phyloP scores from a whole-genome alignment of 306 rosid genomes.

The Sphenostylis stenocarpa region DNA sequence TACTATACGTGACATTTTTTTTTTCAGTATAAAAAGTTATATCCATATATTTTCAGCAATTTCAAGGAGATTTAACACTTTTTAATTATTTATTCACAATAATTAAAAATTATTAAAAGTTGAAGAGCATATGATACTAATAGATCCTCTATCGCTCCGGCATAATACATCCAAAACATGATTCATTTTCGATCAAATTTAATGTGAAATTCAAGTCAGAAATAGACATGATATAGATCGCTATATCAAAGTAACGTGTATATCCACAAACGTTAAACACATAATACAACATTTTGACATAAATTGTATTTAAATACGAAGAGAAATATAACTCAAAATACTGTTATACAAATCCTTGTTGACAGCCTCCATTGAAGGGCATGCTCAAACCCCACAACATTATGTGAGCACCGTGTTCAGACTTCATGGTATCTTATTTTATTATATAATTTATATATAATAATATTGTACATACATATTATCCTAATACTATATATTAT shows the following conservation, averaged over 20 bases:
- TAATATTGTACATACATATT: slow-evolving; percentile 3
- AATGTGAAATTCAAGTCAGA: background rate
- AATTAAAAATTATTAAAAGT: no score
- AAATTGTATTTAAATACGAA: background rate
- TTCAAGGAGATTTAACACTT: no score
- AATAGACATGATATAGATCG: background rate
- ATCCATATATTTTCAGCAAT: no score
- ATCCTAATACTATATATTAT: background rate
- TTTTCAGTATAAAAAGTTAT: background rate
- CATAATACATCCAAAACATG: no score
- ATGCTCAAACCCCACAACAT: slow-evolving; percentile 18
- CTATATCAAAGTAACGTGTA: slow-evolving; percentile 13
- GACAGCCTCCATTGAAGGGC: background rate
- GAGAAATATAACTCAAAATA: slow-evolving; percentile 9
- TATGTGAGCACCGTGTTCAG: slow-evolving; percentile 8
- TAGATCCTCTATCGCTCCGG: no score
- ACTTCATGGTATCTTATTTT: slow-evolving; percentile 16
- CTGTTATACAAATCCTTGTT: slow-evolving; percentile 12
- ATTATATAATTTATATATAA: background rate
- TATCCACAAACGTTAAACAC: background rate
- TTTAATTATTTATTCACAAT: no score
- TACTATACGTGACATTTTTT: no score
- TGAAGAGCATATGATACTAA: no score
- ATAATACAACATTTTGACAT: slow-evolving; percentile 18
- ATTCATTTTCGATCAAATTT: no score